Evolutionary conservation across 164 flowering plant genomes (phyloP), one percentile per base, ranked within the genome.

Genomic region (Piper longum): DNA sequence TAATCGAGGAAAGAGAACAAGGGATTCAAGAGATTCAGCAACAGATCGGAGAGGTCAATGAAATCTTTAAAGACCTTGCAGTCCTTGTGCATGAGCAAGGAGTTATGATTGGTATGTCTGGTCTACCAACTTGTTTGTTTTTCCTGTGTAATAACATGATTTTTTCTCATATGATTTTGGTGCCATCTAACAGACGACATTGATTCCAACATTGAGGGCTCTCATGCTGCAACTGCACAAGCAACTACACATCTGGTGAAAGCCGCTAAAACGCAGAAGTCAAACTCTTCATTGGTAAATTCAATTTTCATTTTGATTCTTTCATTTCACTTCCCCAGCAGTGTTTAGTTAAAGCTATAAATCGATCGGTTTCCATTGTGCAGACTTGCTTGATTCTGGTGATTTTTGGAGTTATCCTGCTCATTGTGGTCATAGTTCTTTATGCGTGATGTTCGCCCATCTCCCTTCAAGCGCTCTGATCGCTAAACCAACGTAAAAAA

Each of bases 221-320:
- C 98, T 16, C 71, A 78, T 44, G 86, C 84, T 54, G 92, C 95
- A 56, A 87, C 95, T 58, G 74, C 76, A 58, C 89, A 85, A 68
- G 96, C 76, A 41, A 89, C 76, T 64, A 60, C 91, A 43, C 95
- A 92, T 41, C 93, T 92, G 55, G 81, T 52, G 17, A 87, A 87
- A 81, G 96, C 98, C 26, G 62, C 96, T 43, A 91, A 89, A 79
- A 89, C 87, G 16, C 98, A 91, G 81, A 84, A 67, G 78, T 83
- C 91, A 57, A 87, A 84, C 71, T 87, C 96, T n/a, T 91, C 98
- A 70, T 75, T 88, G 91, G 98, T 88, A 80, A 75, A 54, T 56
- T 48, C 3, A 26, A 26, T 26, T 26, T 44, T 2, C 48, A 44
- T 44, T 5, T 9, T 44, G 48, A 5, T 44, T 44, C 48, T 44